These are phyloP conservation scores for Exserohilum rostratum DNA, from an alignment of 2,329 filamentous ascomycete species.

Conservation along the genomic window DNA sequence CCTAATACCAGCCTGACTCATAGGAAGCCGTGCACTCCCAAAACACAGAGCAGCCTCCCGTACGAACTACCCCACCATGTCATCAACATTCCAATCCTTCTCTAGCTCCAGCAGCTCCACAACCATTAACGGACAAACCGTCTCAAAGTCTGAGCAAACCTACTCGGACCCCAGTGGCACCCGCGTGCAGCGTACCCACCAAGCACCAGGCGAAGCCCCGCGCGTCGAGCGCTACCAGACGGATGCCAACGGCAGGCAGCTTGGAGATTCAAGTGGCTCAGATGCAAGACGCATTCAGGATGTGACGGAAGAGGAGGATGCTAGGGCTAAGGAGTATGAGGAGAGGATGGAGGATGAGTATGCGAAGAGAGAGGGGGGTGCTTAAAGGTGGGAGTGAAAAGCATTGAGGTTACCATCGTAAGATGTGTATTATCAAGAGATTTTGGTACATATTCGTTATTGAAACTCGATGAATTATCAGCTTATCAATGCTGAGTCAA, in stretches of 20 bases:
- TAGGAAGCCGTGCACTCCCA: too few relatives aligned
- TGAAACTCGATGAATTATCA: too few relatives aligned
- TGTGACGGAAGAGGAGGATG: slow-evolving; percentile 41
- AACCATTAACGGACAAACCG: slow-evolving; percentile 38
- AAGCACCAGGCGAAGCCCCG: slow-evolving; percentile 34
- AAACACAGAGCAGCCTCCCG: too few relatives aligned
- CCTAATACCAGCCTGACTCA: too few relatives aligned
- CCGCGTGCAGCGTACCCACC: slow-evolving; percentile 30
- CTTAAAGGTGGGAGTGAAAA: slow-evolving; percentile 23
- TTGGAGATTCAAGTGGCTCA: slow-evolving; percentile 15
- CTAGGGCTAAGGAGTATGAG: slow-evolving; percentile 45
- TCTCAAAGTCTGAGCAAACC: slow-evolving; percentile 31
- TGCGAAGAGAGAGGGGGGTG: slow-evolving; percentile 53
- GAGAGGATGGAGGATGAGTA: slow-evolving; percentile 54
- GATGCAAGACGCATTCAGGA: slow-evolving; percentile 35
- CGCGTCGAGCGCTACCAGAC: slow-evolving; percentile 35
- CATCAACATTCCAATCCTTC: slow-evolving; percentile 35
- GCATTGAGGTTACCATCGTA: too few relatives aligned
- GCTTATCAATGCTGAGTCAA: too few relatives aligned
- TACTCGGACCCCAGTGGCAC: slow-evolving; percentile 39
- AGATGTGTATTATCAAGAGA: too few relatives aligned
- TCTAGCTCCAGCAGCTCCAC: slow-evolving; percentile 31
- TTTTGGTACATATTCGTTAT: too few relatives aligned
- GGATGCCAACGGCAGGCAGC: slow-evolving; percentile 27
- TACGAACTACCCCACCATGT: slow-evolving; percentile 12